Base-by-base conservation (phyloP, 2,329 filamentous ascomycete genomes). In the Elsinoe ampelina region DNA sequence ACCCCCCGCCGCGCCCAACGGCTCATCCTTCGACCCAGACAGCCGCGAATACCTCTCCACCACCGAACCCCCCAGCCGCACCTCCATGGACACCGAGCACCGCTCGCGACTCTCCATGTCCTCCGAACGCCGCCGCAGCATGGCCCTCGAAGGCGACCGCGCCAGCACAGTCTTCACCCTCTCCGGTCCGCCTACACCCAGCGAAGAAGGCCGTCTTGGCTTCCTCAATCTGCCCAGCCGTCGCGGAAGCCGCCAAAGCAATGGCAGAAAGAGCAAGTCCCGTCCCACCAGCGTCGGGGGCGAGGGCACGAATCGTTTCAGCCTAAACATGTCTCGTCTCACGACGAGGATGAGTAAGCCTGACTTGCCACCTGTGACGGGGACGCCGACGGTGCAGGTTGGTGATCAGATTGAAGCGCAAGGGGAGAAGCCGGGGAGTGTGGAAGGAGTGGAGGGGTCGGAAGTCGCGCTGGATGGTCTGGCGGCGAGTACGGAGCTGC, bases 341-440 rank as follows among this genome's bases (percentile, higher is more conserved):
- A 69, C 70, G 11, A 70, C 70, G 36, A 67, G 71, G 35, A 72
- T 70, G 62, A 73, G 72, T 54, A 73, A 72, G 58, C 17, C 39
- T 22, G 54, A 56, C 3, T n/a, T 56, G 15, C 54, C 54, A 4
- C 39, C 54, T 17, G 38, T 45, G 13, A 35, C 36, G 68, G 71
- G 67, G 20, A 66, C 63, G 20, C 63, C 65, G 51, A 72, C 70
- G 60, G 66, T 74, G 50, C 36, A 55, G 7, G 20, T 45, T 13
- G 38, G 38, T 1, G 39, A 55, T 8, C 52, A 45, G 35, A 15
- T 39, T 36, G 36, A 42, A 2, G 38, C 52, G 19, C 19, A 30
- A 22, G 8, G 2, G 36, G 52, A 42, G 22, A 55, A 26, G 39
- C 13, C 13, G 13, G 36, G 19, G 17, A 30, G 20, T 13, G 36